Conservation (phyloP, 768 basidiomycete species). For the Boletus sp. region DNA sequence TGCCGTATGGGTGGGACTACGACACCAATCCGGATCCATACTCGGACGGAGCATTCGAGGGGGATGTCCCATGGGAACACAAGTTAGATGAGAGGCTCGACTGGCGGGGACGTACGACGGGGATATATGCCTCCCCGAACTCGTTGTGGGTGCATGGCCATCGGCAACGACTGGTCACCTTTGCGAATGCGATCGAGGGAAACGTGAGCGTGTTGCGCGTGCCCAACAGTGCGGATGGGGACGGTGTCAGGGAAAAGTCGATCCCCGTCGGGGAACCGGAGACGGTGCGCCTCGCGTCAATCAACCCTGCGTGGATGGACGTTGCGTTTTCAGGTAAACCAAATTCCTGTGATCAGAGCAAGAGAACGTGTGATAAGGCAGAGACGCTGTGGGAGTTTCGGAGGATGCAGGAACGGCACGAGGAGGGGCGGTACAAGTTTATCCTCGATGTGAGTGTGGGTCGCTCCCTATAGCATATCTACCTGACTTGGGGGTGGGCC, state of each 20-base stretch:
- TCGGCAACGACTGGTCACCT: constrained; percentile 44
- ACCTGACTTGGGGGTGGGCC: neutral
- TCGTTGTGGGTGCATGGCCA: constrained; percentile 52
- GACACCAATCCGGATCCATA: constrained; percentile 22
- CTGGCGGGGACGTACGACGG: constrained; percentile 77
- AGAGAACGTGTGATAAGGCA: constrained; percentile 41
- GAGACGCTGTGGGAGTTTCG: constrained; percentile 49
- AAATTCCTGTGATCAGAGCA: constrained; percentile 35
- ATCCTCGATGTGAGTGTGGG: constrained; percentile 46
- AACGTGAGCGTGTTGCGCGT: constrained; percentile 39
- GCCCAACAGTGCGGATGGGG: neutral
- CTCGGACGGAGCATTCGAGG: constrained; percentile 30
- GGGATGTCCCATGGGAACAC: constrained; percentile 60
- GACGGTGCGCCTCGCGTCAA: constrained; percentile 33
- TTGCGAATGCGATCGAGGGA: constrained; percentile 40
- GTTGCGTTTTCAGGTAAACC: constrained; percentile 49
- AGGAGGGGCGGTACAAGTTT: constrained; percentile 61
- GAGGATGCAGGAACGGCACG: constrained; percentile 37
- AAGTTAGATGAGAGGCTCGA: constrained; percentile 59
- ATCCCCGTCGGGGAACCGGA: constrained; percentile 36
- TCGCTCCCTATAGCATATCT: neutral
- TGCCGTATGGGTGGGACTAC: constrained; percentile 46
- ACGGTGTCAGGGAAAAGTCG: constrained; percentile 11
- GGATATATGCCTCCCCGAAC: constrained; percentile 42
- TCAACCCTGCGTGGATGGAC: constrained; percentile 59